Evolutionary conservation across 176 grass and related monocot genomes (phyloP).

Genomic region (Eragrostis curvula): DNA sequence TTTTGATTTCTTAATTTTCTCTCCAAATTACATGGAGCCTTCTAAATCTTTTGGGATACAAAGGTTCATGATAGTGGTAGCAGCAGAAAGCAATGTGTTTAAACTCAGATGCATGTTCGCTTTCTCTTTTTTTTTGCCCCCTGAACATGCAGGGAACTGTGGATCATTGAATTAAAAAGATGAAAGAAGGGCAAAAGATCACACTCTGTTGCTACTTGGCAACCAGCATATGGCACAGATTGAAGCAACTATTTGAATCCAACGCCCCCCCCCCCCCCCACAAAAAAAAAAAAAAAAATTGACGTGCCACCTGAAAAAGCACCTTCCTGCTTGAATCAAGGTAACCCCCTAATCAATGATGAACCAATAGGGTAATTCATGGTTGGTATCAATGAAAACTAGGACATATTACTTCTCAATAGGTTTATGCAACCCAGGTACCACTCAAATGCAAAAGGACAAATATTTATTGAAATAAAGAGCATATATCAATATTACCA

Average conservation of each 20-base stretch:
- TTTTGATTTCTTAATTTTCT: background rate
- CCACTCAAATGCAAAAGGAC: slow-evolving; percentile 12
- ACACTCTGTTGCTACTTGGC: slow-evolving; percentile 1
- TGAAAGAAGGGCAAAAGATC: too few relatives aligned
- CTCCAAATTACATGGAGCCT: slow-evolving; percentile 3
- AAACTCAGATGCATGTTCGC: too few relatives aligned
- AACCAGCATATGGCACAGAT: slow-evolving; percentile 21
- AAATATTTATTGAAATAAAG: background rate
- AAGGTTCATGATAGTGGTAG: slow-evolving; percentile 23
- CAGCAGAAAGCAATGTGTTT: background rate
- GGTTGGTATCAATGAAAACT: slow-evolving; percentile 14
- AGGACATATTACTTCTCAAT: slow-evolving; percentile 5
- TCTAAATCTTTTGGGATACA: slow-evolving; percentile 1
- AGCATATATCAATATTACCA: slow-evolving; percentile 60
- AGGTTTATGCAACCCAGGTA: slow-evolving; percentile 18
- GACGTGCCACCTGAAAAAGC: too few relatives aligned
- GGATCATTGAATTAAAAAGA: too few relatives aligned
- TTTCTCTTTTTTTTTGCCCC: background rate
- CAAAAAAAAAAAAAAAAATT: too few relatives aligned
- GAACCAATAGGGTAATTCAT: too few relatives aligned
- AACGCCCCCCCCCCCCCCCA: too few relatives aligned
- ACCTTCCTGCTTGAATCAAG: too few relatives aligned
- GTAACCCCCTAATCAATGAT: too few relatives aligned
- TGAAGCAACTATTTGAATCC: background rate
- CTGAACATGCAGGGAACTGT: too few relatives aligned